phyloP scores from a whole-genome alignment of 345 rosid genomes.

The Syzygium grande region DNA sequence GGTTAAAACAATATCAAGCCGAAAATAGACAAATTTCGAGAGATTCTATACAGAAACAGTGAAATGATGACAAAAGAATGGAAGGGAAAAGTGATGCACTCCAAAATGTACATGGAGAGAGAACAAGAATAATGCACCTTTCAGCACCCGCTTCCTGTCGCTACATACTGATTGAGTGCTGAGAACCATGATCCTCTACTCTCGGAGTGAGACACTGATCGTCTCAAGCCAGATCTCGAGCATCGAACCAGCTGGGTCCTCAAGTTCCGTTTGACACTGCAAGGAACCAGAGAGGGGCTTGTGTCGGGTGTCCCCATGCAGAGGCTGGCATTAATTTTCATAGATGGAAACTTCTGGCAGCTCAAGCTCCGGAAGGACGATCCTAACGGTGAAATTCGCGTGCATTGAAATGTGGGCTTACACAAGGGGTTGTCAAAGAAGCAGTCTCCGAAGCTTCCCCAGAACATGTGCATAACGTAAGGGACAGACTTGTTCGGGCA shows the following conservation, averaged over 20 bases:
- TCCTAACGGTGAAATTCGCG: conserved; percentile 44
- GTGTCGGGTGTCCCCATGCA: conserved; percentile 65
- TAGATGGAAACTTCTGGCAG: conserved; percentile 59
- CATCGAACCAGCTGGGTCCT: conserved; percentile 30
- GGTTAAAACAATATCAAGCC: neutral
- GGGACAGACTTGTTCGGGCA: conserved; percentile 65
- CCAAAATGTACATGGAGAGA: neutral
- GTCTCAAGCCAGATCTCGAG: conserved; percentile 47
- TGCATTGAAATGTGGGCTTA: conserved; percentile 48
- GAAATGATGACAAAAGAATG: neutral
- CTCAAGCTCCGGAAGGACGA: conserved; percentile 73
- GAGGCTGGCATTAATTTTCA: conserved; percentile 45
- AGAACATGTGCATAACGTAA: conserved; percentile 68
- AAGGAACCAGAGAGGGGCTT: conserved; percentile 34
- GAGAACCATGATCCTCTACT: conserved; percentile 70
- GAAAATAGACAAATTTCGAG: neutral
- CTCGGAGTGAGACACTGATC: conserved; percentile 31
- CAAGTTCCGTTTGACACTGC: conserved; percentile 17
- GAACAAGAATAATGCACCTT: neutral
- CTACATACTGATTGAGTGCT: conserved; percentile 59
- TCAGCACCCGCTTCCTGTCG: conserved; percentile 59
- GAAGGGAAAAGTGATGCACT: neutral
- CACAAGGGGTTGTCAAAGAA: conserved; percentile 54
- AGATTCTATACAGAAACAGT: neutral
- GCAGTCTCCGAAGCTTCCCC: conserved; percentile 45